Evolutionary conservation across 345 rosid genomes (phyloP).

Genomic region (Citropsis articulata): DNA sequence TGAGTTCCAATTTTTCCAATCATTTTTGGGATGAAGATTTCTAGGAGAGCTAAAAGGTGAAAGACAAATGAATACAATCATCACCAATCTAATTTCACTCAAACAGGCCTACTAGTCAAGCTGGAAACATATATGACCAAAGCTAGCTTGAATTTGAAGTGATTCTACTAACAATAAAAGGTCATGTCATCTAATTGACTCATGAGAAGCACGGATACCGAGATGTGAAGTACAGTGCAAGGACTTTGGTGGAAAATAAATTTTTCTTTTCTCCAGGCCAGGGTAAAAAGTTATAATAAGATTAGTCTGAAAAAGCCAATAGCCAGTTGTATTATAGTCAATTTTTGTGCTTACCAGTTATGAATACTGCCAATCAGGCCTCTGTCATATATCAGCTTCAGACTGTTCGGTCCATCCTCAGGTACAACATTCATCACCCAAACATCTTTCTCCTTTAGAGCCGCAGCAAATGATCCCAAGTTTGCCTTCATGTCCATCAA

Average conservation of each 20-base stretch:
- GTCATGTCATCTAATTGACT: not conserved
- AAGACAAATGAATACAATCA: not conserved
- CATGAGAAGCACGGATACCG: not conserved
- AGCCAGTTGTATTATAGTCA: not conserved
- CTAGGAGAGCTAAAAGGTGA: not conserved
- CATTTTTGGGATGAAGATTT: not conserved
- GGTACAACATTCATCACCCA: conserved; percentile 95
- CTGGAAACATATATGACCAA: not conserved
- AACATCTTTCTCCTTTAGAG: conserved; percentile 74
- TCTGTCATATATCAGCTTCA: conserved; percentile 80
- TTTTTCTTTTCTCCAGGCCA: not conserved
- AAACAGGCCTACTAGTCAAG: not conserved
- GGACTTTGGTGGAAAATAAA: not conserved
- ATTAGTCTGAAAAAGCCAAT: not conserved
- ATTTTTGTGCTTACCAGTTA: conserved; percentile 57
- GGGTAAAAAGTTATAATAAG: not conserved
- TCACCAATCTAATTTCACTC: not conserved
- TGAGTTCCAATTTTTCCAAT: not conserved
- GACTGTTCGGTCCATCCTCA: conserved; percentile 76
- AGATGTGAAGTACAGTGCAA: not conserved
- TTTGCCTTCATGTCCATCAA: conserved; percentile 98
- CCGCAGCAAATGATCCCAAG: conserved; percentile 91
- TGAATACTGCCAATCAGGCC: conserved; percentile 78
- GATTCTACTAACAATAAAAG: not conserved
- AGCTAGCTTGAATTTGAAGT: not conserved